A percentile compares a stretch with the other conserved stretches of the same genome.
Conservation (phyloP, 192 early-diverging fungal species). For the Linnemannia elongata region DNA sequence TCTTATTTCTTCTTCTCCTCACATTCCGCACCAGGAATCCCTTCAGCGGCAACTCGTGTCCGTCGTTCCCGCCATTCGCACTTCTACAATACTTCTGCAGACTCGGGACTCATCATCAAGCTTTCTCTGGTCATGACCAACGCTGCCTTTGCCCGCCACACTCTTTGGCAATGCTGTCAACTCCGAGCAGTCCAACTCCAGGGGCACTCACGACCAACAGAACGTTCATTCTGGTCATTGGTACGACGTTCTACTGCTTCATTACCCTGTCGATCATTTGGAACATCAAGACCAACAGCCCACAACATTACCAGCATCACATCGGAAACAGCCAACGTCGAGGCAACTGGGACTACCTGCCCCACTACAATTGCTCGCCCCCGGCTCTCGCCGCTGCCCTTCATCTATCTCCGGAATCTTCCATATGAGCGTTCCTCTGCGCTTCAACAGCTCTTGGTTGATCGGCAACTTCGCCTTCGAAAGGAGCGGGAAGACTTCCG, state of each 20-base stretch:
- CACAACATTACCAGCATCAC: background rate
- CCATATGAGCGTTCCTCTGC: conserved; percentile 40
- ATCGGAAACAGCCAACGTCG: background rate
- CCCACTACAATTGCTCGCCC: conserved; percentile 39
- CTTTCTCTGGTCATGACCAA: background rate
- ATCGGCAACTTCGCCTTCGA: conserved; percentile 47
- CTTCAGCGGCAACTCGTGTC: background rate
- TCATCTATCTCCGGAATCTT: conserved; percentile 49
- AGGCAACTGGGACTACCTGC: conserved; percentile 9
- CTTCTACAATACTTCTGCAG: background rate
- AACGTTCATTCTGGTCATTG: background rate
- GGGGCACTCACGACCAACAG: background rate
- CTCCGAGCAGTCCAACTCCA: background rate
- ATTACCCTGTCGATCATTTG: background rate
- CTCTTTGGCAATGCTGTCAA: background rate
- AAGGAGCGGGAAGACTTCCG: conserved; percentile 25
- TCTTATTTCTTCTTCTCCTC: background rate
- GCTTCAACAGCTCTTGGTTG: conserved; percentile 44
- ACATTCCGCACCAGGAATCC: background rate
- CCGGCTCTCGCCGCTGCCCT: conserved; percentile 44
- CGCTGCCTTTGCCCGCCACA: background rate
- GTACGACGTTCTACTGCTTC: background rate
- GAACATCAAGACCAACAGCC: background rate
- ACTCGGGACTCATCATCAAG: background rate
- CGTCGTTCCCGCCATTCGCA: background rate